phyloP scores from a whole-genome alignment of 352 stramenopile species.

The Globisporangium alternatum region DNA sequence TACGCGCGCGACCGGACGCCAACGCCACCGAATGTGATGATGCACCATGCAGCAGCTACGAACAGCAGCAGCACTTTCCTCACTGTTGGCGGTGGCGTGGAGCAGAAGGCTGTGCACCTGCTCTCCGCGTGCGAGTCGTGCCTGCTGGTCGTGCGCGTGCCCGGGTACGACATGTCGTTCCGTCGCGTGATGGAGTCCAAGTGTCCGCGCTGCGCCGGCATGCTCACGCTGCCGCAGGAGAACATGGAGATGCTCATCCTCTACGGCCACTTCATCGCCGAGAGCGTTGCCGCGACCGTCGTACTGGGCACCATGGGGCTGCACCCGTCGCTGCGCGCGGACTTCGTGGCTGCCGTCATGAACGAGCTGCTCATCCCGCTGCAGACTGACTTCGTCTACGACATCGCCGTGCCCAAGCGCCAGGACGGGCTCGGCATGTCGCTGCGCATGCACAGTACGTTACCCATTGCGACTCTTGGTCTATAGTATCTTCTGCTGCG shows the following conservation, averaged over 20 bases:
- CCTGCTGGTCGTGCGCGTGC: slow-evolving; percentile 62
- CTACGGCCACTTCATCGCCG: slow-evolving; percentile 81
- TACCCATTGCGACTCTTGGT: neutral
- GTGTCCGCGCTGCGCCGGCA: slow-evolving; percentile 58
- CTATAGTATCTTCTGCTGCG: neutral
- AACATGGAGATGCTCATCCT: slow-evolving; percentile 87
- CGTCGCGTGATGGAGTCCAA: slow-evolving; percentile 78
- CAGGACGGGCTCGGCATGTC: slow-evolving; percentile 81
- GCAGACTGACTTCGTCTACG: slow-evolving; percentile 83
- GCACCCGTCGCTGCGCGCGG: slow-evolving; percentile 66
- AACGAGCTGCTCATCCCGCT: slow-evolving; percentile 78
- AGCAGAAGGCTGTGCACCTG: slow-evolving; percentile 55
- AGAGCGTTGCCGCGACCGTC: slow-evolving; percentile 61
- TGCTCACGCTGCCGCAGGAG: slow-evolving; percentile 68
- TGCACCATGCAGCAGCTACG: slow-evolving; percentile 7
- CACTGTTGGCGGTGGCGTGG: slow-evolving; percentile 4
- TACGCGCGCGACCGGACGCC: slow-evolving; percentile 18
- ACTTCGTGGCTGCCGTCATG: slow-evolving; percentile 82
- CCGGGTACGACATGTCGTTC: slow-evolving; percentile 79
- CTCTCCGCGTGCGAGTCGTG: slow-evolving; percentile 74
- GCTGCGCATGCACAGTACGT: slow-evolving; percentile 82
- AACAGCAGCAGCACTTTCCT: neutral
- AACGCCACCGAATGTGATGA: slow-evolving; percentile 16
- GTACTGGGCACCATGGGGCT: slow-evolving; percentile 65
- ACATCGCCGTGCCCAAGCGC: slow-evolving; percentile 78